Conservation (phyloP, 1,284 basidiomycete genomes). For the Thelephora terrestris region DNA sequence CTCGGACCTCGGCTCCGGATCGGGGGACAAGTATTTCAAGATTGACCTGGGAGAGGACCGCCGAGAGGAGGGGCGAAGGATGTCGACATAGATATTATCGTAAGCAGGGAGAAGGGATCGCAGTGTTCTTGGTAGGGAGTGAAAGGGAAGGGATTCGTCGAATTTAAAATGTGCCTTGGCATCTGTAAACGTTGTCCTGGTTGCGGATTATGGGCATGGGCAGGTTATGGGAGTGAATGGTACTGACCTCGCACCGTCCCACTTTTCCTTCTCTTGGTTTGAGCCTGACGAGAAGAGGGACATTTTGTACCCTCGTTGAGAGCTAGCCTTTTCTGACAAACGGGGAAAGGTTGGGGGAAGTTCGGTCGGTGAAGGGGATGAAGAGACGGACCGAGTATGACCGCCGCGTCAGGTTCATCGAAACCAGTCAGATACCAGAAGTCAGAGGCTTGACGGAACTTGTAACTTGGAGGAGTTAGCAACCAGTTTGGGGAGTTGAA, state of each 20-base stretch:
- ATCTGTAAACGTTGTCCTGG: slow-evolving; percentile 34
- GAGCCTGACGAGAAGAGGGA: slow-evolving; percentile 79
- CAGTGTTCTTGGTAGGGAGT: slow-evolving; percentile 42
- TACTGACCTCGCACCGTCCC: slow-evolving; percentile 68
- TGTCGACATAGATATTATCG: slow-evolving; percentile 33
- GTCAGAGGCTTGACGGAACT: slow-evolving; percentile 88
- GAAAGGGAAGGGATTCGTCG: slow-evolving; percentile 58
- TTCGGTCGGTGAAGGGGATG: not conserved
- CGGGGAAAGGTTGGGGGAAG: slow-evolving; percentile 2
- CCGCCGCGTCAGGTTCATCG: slow-evolving; percentile 84
- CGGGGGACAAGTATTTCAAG: slow-evolving; percentile 37
- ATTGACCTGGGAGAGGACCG: slow-evolving; percentile 13
- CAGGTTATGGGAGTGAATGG: not conserved
- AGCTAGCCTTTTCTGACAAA: slow-evolving; percentile 48
- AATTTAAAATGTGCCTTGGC: slow-evolving; percentile 60
- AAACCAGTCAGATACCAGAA: slow-evolving; percentile 96
- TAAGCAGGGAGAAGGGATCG: slow-evolving; percentile 30
- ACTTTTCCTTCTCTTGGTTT: slow-evolving; percentile 73
- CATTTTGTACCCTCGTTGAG: slow-evolving; percentile 77
- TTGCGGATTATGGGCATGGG: not conserved
- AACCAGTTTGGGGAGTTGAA: not conserved
- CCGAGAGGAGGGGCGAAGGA: slow-evolving; percentile 13
- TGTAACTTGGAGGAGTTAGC: slow-evolving; percentile 55
- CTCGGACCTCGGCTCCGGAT: slow-evolving; percentile 26
- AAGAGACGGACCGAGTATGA: slow-evolving; percentile 59